Evolutionary conservation across 192 early-diverging fungal species (phyloP), one percentile per base, ranked within the genome.

Genomic region (Rhizophagus clarus): DNA sequence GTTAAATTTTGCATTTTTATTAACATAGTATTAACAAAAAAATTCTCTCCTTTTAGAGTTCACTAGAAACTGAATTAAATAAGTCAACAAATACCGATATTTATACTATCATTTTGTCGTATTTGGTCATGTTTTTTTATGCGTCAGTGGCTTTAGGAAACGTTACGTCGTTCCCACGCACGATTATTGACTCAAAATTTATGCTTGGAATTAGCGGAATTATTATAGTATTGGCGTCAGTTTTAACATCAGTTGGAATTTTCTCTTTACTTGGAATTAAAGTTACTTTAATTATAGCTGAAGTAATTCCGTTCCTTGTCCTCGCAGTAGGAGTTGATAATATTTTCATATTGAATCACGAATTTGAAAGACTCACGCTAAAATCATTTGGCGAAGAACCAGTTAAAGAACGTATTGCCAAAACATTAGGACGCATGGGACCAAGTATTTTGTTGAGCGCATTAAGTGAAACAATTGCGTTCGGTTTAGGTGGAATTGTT

Each of bases 261-360:
- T 90, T 92, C 29, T 90, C 90, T 2, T 85, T 88, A 56, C 80
- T 88, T 10, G 91, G 91, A 10, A 83, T 87, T 71, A 90, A 91
- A 80, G 87, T 87, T 20, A 91, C 91, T 0, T 70, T 92, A 64
- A 92, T 92, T 81, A 91, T 91, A 72, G 90, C 90, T 4, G 91
- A 92, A 62, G 91, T 92, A 3, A 91, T 92, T 81, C 91, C 91
- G 0, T 92, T 92, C 78, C 76, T 92, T 40, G 91, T 91, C 12
- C 74, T 92, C 45, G 91, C 91, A 7, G 90, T 92, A 10, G 90
- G 91, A 68, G 91, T 92, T 0, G 91, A 92, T 68, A 92, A 92
- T 63, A 91, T 92, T 68, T 92, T 92, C 76, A 88, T 92, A 71
- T 81, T 92, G 17, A 88, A 88, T 51, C 89, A 92, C 69, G 91